Evolutionary conservation across 805 yeast genomes (phyloP).

Genomic region (Kodamaea restingae): DNA sequence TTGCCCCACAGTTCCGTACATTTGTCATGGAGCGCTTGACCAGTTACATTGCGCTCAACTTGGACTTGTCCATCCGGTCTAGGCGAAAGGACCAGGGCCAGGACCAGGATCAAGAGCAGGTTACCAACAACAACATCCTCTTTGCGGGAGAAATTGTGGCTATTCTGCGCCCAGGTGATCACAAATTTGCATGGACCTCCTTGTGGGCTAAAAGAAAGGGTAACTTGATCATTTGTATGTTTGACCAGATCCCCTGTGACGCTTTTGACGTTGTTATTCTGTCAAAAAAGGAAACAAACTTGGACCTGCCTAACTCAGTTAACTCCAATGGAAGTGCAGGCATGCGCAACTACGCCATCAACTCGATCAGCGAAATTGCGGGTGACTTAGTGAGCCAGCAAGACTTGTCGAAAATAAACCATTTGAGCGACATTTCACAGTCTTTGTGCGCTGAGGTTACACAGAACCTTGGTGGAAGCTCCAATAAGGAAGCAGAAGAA

Average conservation of each 20-base stretch:
- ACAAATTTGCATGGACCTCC: conserved; percentile 74
- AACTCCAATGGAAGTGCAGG: neutral
- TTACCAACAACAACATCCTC: conserved; percentile 42
- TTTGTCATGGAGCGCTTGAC: conserved; percentile 59
- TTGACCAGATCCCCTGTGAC: conserved; percentile 72
- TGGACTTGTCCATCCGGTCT: conserved; percentile 16
- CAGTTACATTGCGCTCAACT: conserved; percentile 17
- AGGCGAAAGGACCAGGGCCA: conserved; percentile 4
- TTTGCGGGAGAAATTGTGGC: conserved; percentile 86
- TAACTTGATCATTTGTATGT: conserved; percentile 70
- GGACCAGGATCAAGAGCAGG: conserved; percentile 15
- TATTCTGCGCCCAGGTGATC: conserved; percentile 60
- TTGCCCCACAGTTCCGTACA: conserved; percentile 70
- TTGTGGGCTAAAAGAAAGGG: conserved; percentile 84
- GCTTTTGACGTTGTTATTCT: conserved; percentile 22
- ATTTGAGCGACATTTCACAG: conserved; percentile 22
- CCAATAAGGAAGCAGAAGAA: conserved; percentile 1
- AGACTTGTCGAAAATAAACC: conserved; percentile 13
- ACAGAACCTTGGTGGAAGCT: neutral
- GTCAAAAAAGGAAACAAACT: conserved; percentile 4
- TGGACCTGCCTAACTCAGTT: neutral
- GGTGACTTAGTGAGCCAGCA: conserved; percentile 28
- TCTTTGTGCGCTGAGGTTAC: conserved; percentile 24
- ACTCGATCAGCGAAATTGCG: conserved; percentile 29
- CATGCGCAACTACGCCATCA: conserved; percentile 16